A percentile compares a stretch with the other conserved stretches of the same genome.
These are phyloP conservation scores for Nissolia schottii DNA, from an alignment of 306 rosid species.

Conservation along the genomic window DNA sequence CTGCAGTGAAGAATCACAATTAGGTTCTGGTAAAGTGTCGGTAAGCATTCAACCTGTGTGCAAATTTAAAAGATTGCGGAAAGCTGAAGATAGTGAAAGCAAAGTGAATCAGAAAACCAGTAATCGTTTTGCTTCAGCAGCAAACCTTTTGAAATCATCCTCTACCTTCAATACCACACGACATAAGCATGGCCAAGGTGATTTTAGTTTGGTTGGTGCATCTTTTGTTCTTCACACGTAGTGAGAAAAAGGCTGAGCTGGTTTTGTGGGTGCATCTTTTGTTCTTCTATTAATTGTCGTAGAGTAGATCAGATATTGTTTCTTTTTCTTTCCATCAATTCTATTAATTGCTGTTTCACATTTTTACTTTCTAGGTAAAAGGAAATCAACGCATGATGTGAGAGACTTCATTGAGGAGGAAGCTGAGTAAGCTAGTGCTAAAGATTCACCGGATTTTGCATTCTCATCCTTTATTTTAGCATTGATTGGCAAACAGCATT, in stretches of 20 bases:
- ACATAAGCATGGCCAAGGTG: constrained; percentile 49
- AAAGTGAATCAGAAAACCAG: constrained; percentile 35
- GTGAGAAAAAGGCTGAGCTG: not conserved
- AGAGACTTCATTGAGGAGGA: constrained; percentile 82
- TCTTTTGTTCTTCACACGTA: not conserved
- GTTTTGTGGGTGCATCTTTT: not conserved
- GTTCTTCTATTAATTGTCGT: not conserved
- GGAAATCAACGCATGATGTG: constrained; percentile 39
- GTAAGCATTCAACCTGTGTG: constrained; percentile 46
- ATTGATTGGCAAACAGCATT: not conserved
- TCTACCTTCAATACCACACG: constrained; percentile 22
- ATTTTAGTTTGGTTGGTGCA: constrained; percentile 20
- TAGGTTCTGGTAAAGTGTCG: constrained; percentile 49
- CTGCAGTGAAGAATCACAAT: constrained; percentile 55
- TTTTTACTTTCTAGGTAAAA: constrained; percentile 49
- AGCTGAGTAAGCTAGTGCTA: constrained; percentile 74
- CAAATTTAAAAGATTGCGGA: constrained; percentile 76
- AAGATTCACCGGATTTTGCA: constrained; percentile 11
- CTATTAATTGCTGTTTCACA: constrained; percentile 14
- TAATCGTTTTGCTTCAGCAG: constrained; percentile 16
- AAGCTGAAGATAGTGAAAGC: constrained; percentile 42
- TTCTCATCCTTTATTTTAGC: constrained; percentile 18
- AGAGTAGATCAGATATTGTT: not conserved
- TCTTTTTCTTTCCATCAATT: constrained; percentile 13
- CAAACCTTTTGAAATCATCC: constrained; percentile 30